Evolutionary conservation across 2,329 filamentous ascomycete genomes (phyloP).

Genomic region (Pyricularia sp.): DNA sequence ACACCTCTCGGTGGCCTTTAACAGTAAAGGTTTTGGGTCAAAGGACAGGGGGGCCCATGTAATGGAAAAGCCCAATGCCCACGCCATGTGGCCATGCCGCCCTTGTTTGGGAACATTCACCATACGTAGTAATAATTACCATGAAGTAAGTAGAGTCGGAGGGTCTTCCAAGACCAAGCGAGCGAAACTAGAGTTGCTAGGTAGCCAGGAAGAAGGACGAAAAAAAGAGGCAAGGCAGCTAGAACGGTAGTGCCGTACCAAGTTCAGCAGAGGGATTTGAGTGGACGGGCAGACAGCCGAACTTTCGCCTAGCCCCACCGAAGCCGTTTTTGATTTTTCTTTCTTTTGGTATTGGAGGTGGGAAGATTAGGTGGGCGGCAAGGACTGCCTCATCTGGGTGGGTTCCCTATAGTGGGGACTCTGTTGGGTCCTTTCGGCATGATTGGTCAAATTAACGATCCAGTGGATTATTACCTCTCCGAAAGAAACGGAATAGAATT

Average conservation of each 20-base stretch:
- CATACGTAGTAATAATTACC: neutral
- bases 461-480: neutral
- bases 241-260: neutral
- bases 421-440: neutral
- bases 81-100: neutral
- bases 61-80: neutral
- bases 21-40: neutral
- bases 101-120: neutral
- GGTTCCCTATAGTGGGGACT: neutral
- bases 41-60: neutral
- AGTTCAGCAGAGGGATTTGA: neutral
- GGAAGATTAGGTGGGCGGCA: neutral
- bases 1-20: neutral
- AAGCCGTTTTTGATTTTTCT: neutral
- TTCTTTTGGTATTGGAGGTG: neutral
- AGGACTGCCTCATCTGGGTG: neutral
- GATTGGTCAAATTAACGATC: neutral
- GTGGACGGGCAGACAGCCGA: neutral
- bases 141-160: neutral
- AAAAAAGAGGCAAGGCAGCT: neutral
- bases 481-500: neutral
- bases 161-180: neutral
- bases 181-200: neutral
- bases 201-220: neutral
- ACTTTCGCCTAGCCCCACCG: neutral